Evolutionary conservation across 2,329 filamentous ascomycete genomes (phyloP), one percentile per base, ranked within the genome.

Genomic region (Alternaria arbusti): DNA sequence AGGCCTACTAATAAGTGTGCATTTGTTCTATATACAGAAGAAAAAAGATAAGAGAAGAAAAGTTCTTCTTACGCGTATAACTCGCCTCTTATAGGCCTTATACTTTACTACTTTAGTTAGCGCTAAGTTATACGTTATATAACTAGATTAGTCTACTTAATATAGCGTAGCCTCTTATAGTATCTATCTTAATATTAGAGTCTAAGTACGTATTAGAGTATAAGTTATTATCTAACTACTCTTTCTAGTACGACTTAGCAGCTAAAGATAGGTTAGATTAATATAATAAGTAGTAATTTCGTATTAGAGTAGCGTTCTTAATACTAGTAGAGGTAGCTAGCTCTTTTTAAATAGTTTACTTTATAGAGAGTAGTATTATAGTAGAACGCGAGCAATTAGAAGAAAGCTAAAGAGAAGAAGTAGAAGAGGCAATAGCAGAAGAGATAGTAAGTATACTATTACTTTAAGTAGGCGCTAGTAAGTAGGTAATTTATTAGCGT

Each of bases 121-220:
- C 36, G 36, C 36, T 43, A 43, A 43, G 36, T n/a, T n/a, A 9
- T 43, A 43, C 15, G 15, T 43, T 43, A 43, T 43, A 43, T 43
- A 43, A 43, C 36, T 43, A 43, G 36, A 43, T 5, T 9, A 6
- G 15, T 43, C 15, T 43, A 9, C 36, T 43, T 43, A 43, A n/a
- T 43, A 43, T 9, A 20, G 36, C 15, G 15, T 43, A 43, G 36
- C 15, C n/a, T n/a, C 15, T 43, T 43, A 43, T n/a, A 40, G 40
- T 54, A 55, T 65, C 57, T 13, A 44, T 43, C 36, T 63, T 46
- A 46, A 40, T 64, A 26, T 67, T 51, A 32, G 59, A 45, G 43
- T 69, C 64, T 23, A 54, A 63, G 57, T 63, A 68, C 40, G 56
- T 51, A 49, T 66, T 45, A 15, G 52, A 55, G 52, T 22, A 55